Conservation (phyloP, 176 grass and related monocot species). For the Lolium rigidum region DNA sequence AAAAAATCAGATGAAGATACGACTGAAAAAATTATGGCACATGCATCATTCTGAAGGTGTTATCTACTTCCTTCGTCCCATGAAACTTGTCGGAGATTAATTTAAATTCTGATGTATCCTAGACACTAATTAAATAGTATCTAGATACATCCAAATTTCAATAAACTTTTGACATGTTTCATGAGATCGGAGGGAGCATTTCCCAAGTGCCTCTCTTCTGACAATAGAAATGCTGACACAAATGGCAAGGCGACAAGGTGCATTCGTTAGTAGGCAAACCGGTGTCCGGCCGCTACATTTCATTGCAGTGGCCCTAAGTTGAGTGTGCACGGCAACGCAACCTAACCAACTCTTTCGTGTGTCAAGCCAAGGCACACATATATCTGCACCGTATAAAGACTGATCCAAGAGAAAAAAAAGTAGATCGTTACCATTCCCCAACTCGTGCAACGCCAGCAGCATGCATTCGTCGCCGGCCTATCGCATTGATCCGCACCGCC, state of each 20-base stretch:
- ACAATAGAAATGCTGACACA: not conserved
- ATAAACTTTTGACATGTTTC: too few species aligned
- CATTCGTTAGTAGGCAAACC: not conserved
- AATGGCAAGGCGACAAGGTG: not conserved
- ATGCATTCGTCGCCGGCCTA: not conserved
- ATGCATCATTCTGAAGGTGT: too few species aligned
- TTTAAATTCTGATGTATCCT: too few species aligned
- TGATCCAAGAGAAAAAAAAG: not conserved
- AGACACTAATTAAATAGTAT: too few species aligned
- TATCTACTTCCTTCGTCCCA: too few species aligned
- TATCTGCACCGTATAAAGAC: not conserved
- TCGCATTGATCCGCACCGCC: not conserved
- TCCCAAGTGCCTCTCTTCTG: too few species aligned
- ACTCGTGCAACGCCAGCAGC: not conserved
- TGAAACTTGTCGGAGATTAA: too few species aligned
- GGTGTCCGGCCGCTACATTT: not conserved
- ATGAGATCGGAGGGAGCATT: too few species aligned
- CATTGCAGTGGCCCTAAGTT: not conserved
- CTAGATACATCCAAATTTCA: too few species aligned
- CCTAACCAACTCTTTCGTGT: not conserved
- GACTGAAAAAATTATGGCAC: too few species aligned
- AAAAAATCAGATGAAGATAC: too few species aligned
- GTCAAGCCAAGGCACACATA: not conserved
- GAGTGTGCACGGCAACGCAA: slow-evolving; percentile 27
- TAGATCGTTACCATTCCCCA: slow-evolving; percentile 31